Conservation (phyloP, 208 protist genomes). For the Blastocrithidia nonstop region DNA sequence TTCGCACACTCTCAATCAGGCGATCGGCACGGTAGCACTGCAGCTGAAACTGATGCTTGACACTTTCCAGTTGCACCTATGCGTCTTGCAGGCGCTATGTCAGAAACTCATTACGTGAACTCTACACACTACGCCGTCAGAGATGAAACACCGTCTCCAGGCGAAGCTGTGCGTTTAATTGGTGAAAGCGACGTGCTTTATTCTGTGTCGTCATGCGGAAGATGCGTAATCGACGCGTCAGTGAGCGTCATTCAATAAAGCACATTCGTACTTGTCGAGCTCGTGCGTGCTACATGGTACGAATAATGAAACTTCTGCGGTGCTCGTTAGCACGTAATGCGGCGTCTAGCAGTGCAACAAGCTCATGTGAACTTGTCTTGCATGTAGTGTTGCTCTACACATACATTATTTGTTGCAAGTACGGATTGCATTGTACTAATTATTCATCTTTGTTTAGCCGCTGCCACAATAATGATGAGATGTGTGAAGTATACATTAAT, state of each 20-base stretch:
- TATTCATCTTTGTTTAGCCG: slow-evolving; percentile 17
- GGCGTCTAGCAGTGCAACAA: slow-evolving; percentile 17
- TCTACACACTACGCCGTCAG: slow-evolving; percentile 52
- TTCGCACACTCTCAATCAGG: slow-evolving; percentile 32
- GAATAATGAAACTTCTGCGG: slow-evolving; percentile 19
- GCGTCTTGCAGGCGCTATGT: slow-evolving; percentile 73
- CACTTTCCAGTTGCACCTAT: slow-evolving; percentile 67
- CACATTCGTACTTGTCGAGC: slow-evolving; percentile 5
- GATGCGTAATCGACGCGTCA: slow-evolving; percentile 14
- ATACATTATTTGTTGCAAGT: slow-evolving; percentile 72
- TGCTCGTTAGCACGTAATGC: slow-evolving; percentile 23
- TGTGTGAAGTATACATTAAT: neutral
- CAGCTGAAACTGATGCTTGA: slow-evolving; percentile 84
- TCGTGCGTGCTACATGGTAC: slow-evolving; percentile 14
- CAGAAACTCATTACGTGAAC: slow-evolving; percentile 48
- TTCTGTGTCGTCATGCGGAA: slow-evolving; percentile 19
- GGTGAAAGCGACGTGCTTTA: slow-evolving; percentile 12
- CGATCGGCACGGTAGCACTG: slow-evolving; percentile 74
- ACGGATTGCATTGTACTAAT: slow-evolving; percentile 43
- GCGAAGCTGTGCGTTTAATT: slow-evolving; percentile 11
- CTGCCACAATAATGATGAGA: slow-evolving; percentile 41
- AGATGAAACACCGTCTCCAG: slow-evolving; percentile 33
- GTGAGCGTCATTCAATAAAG: slow-evolving; percentile 45
- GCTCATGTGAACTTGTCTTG: slow-evolving; percentile 10
- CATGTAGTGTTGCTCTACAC: slow-evolving; percentile 39